These are phyloP conservation scores for Akanthomyces muscarius DNA, from an alignment of 2,329 filamentous ascomycete species.

Conservation along the genomic window DNA sequence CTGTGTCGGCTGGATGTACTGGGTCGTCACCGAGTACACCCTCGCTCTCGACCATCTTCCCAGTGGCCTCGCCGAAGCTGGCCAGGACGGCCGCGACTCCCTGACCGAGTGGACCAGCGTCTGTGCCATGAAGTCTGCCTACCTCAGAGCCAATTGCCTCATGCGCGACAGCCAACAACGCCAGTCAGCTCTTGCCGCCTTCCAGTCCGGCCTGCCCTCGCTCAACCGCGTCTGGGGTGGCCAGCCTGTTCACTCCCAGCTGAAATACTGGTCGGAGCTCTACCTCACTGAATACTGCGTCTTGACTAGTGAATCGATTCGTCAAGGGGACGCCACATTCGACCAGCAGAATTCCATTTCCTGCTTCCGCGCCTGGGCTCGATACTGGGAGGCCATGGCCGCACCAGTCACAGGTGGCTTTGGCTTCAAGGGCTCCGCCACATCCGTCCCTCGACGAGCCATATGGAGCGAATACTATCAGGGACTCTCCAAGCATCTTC, in stretches of 20 bases:
- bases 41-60: constrained; percentile 61
- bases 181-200: constrained; percentile 61
- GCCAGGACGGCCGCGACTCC: constrained; percentile 49
- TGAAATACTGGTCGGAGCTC: constrained; percentile 74
- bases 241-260: constrained; percentile 57
- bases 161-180: constrained; percentile 45
- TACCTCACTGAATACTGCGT: constrained; percentile 72
- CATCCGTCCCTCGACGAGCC: constrained; percentile 55
- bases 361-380: constrained; percentile 64
- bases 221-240: constrained; percentile 51
- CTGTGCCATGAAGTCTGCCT: constrained; percentile 73
- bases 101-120: constrained; percentile 75
- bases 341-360: constrained; percentile 51
- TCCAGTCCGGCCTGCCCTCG: constrained; percentile 61
- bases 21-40: constrained; percentile 66
- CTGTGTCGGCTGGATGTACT: constrained; percentile 82
- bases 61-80: constrained; percentile 53
- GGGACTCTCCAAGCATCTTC: constrained; percentile 71
- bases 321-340: constrained; percentile 46
- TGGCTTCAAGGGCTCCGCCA: constrained; percentile 47
- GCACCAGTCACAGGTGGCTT: constrained; percentile 49
- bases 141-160: constrained; percentile 66
- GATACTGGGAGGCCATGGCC: constrained; percentile 58
- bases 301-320: constrained; percentile 58
- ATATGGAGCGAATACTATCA: constrained; percentile 87